Evolutionary conservation across 2,329 filamentous ascomycete species (phyloP).

Genomic region (Aureobasidium musti): DNA sequence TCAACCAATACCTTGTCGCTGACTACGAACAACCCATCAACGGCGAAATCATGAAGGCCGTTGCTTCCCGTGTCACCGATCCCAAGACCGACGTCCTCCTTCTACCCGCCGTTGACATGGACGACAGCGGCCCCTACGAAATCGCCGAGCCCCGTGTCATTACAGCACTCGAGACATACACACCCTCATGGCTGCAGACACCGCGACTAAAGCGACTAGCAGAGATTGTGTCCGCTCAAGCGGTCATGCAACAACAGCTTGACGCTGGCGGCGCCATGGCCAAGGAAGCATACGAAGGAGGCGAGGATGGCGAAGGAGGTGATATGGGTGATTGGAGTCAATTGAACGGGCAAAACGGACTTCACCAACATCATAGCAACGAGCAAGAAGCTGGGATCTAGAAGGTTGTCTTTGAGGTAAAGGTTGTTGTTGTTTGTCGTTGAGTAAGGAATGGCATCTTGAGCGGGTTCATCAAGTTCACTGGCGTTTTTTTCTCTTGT

Average conservation of each 20-base stretch:
- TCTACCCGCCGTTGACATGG: conserved; percentile 95
- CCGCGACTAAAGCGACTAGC: conserved; percentile 91
- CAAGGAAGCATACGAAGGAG: conserved; percentile 18
- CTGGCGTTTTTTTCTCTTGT: neutral
- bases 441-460: conserved; percentile 5
- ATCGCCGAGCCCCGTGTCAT: conserved; percentile 97
- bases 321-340: conserved; percentile 29
- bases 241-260: conserved; percentile 71
- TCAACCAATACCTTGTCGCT: conserved; percentile 97
- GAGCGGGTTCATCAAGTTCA: neutral
- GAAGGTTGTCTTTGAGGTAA: conserved; percentile 25
- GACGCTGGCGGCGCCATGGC: conserved; percentile 36
- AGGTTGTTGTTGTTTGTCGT: conserved; percentile 19
- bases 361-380: conserved; percentile 6
- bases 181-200: conserved; percentile 97
- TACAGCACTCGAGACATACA: conserved; percentile 95
- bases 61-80: conserved; percentile 93
- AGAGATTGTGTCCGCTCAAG: conserved; percentile 97
- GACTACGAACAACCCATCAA: conserved; percentile 99
- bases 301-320: conserved; percentile 18
- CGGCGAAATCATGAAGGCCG: conserved; percentile 99
- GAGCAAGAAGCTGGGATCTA: conserved; percentile 28
- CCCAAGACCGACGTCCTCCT: conserved; percentile 91
- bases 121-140: conserved; percentile 96
- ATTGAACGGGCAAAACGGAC: conserved; percentile 26